Evolutionary conservation across 495 filamentous ascomycete species (phyloP).

Genomic region (Aspergillus taichungensis): DNA sequence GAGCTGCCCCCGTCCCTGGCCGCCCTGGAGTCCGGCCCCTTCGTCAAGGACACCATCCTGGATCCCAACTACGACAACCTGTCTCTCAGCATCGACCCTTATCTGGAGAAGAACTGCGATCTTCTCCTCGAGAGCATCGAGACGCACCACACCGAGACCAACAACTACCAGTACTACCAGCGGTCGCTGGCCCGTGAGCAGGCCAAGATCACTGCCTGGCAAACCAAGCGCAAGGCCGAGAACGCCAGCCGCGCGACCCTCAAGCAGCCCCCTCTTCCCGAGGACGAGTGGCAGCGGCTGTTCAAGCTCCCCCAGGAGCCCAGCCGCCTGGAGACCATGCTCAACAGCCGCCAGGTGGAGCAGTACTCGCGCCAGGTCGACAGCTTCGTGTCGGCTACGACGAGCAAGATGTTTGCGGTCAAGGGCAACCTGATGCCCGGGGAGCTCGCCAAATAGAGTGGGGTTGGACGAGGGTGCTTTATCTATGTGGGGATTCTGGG

Average conservation of each 20-base stretch:
- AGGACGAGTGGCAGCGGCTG: conserved; percentile 95
- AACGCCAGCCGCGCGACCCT: conserved; percentile 74
- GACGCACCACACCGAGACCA: conserved; percentile 93
- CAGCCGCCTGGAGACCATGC: conserved; percentile 79
- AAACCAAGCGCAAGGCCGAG: conserved; percentile 89
- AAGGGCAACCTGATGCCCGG: conserved; percentile 56
- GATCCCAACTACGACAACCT: conserved; percentile 82
- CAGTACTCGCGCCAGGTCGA: conserved; percentile 97
- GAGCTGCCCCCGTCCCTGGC: conserved; percentile 67
- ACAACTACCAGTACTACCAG: conserved; percentile 99
- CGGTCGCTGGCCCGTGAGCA: conserved; percentile 92
- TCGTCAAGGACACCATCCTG: conserved; percentile 48
- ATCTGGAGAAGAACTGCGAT: conserved; percentile 97
- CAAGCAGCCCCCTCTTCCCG: conserved; percentile 81
- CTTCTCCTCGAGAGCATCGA: conserved; percentile 93
- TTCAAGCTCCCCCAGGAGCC: conserved; percentile 97
- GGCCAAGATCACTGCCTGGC: conserved; percentile 91
- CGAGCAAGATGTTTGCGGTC: conserved; percentile 96
- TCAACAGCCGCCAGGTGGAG: conserved; percentile 92
- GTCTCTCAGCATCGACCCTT: conserved; percentile 90
- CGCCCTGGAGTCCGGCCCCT: conserved; percentile 51
- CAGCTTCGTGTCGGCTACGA: conserved; percentile 85
- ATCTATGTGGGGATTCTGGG: conserved; percentile 25
- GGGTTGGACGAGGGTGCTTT: conserved; percentile 9
- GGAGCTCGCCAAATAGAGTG: conserved; percentile 34